Evolutionary conservation across 441 rosid species (phyloP).

Genomic region (Jatropha multifida): DNA sequence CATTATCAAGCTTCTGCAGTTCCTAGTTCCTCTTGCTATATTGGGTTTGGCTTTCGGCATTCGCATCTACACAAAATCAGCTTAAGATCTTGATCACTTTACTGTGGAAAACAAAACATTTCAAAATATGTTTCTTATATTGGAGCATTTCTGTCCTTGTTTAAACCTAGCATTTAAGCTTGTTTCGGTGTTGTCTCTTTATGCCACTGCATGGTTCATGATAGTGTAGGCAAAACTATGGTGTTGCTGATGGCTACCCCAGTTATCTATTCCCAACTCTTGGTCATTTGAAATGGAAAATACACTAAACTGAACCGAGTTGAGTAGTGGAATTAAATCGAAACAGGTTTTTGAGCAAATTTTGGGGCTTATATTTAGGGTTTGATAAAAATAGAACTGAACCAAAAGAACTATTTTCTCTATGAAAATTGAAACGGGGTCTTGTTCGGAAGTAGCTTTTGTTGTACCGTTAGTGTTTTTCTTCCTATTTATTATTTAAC

Average conservation of each 20-base stretch:
- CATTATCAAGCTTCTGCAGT: slow-evolving; percentile 74
- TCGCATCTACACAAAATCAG: slow-evolving; percentile 81
- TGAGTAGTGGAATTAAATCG: too few species aligned
- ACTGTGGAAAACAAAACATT: neutral
- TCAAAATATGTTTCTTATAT: neutral
- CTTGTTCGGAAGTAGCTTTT: too few species aligned
- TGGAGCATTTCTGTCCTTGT: neutral
- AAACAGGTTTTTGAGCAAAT: too few species aligned
- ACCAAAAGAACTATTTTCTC: too few species aligned
- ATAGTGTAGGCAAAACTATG: neutral
- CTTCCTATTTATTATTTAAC: too few species aligned
- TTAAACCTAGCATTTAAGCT: slow-evolving; percentile 9
- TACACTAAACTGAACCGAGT: neutral
- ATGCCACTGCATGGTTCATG: slow-evolving; percentile 1
- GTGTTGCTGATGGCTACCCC: neutral
- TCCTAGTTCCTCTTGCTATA: slow-evolving; percentile 81
- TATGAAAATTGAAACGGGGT: too few species aligned
- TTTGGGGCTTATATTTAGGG: too few species aligned
- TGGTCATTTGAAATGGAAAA: slow-evolving; percentile 3
- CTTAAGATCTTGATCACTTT: slow-evolving; percentile 23
- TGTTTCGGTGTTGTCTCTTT: neutral
- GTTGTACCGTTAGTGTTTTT: too few species aligned
- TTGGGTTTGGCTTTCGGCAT: slow-evolving; percentile 84
- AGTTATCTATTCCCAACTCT: neutral
- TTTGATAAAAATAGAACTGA: too few species aligned